phyloP scores from a whole-genome alignment of 2,329 filamentous ascomycete species.

The Ilyonectria sp. region DNA sequence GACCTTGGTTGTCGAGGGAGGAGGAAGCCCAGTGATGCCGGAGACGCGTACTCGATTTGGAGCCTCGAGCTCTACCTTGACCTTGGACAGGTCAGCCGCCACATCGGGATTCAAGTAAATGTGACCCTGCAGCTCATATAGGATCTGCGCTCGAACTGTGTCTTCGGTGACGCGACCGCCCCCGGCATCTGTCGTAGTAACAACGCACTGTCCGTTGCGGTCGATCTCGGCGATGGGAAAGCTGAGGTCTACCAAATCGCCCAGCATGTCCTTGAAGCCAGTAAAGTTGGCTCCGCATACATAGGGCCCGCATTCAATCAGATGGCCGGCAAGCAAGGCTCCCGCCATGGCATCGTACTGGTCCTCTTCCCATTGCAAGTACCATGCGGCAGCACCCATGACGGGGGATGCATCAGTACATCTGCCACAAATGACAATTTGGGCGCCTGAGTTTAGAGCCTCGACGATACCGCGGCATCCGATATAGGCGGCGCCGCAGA shows the following conservation, averaged over 20 bases:
- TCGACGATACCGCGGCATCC: constrained; percentile 64
- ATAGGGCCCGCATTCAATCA: neutral
- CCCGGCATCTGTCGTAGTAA: constrained; percentile 53
- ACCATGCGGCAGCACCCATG: constrained; percentile 70
- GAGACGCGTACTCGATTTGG: constrained; percentile 52
- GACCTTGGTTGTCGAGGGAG: constrained; percentile 54
- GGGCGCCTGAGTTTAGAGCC: constrained; percentile 59
- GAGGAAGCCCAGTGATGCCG: constrained; percentile 46
- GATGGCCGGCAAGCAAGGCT: neutral
- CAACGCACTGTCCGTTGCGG: constrained; percentile 49
- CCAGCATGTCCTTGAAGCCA: constrained; percentile 46
- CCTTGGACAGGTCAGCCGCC: constrained; percentile 55
- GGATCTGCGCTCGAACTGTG: constrained; percentile 55
- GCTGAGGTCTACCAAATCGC: constrained; percentile 33
- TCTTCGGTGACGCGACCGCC: constrained; percentile 56
- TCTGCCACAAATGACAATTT: constrained; percentile 66
- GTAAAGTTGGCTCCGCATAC: neutral
- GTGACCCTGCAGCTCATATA: constrained; percentile 64
- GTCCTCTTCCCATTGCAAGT: constrained; percentile 55
- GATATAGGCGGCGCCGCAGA: constrained; percentile 60
- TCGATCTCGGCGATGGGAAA: constrained; percentile 31
- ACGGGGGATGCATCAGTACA: constrained; percentile 66
- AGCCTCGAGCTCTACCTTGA: constrained; percentile 62
- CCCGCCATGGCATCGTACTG: neutral
- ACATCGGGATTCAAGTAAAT: constrained; percentile 62